Base-by-base conservation (phyloP, 768 basidiomycete species). In the Sarcodon sp. region DNA sequence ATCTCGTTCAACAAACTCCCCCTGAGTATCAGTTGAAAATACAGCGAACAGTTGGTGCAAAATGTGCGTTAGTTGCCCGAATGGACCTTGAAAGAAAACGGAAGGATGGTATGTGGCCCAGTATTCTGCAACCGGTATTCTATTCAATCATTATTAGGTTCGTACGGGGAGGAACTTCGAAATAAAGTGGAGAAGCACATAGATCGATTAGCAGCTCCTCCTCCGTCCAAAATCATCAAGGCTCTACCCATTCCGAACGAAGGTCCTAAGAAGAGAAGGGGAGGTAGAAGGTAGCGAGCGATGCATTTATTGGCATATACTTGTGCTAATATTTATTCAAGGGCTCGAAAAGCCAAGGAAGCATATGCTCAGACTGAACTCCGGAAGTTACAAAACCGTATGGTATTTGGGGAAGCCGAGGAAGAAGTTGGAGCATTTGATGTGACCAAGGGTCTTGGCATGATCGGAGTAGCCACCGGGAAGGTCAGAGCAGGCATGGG, bases 281-380 rank as follows among this genome's bases (percentile, higher is more conserved):
- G 96, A 56, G 96, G 96, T 10, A 93, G 88, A 69, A 80, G 92
- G 91, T 27, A 27, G 21, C 21, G 21, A 27, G 21, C 89, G 48
- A 43, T 75, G 15, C 11, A 21, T 48, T 31, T 45, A 47, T 11
- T 13, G 3, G 31, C 44, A 2, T 12, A 4, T 34, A 47, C n/a
- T 6, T 21, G 33, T 21, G 46, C 44, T 54, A 2, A 36, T 10
- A 18, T 8, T 27, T 32, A 21, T 47, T 9, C 3, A 35, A 96
- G 93, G 7, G 96, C 94, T 1, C 80, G 96, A 43, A 94, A 97
- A 61, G 87, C 91, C n/a, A 99, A 99, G 61, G 96, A 98, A 65
- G 92, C 91, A 1, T 93, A 93, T 59, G 92, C 91, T 4, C 87
- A 91, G 65, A 98, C 96, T 1, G 96, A 99, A 61, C 70, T 99